These are phyloP conservation scores for Podospora australis DNA, from an alignment of 495 filamentous ascomycete species.

Conservation along the genomic window DNA sequence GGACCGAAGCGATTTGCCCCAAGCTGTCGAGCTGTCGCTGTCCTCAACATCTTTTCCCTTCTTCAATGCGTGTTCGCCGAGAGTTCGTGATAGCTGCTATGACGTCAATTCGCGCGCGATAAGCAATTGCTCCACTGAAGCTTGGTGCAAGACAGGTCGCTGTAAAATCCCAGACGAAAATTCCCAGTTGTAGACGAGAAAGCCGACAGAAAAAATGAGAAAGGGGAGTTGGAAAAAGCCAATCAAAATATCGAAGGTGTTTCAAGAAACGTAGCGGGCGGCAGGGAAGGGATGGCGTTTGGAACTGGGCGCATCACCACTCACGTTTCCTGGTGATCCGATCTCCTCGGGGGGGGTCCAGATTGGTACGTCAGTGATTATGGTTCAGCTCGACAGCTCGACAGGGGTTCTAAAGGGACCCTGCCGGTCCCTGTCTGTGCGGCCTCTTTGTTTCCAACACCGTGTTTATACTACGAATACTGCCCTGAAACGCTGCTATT, in stretches of 20 bases:
- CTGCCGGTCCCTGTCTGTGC: too few species aligned
- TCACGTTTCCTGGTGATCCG: not conserved
- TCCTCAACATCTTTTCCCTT: slow-evolving; percentile 5
- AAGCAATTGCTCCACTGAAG: not conserved
- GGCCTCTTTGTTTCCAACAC: too few species aligned
- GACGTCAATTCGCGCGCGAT: not conserved
- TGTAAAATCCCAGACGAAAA: not conserved
- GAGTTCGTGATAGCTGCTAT: not conserved
- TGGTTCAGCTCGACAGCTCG: too few species aligned
- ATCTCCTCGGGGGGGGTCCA: too few species aligned
- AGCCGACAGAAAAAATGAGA: not conserved
- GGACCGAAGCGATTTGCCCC: not conserved
- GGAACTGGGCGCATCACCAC: not conserved
- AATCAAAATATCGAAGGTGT: too few species aligned
- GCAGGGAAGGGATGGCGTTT: too few species aligned
- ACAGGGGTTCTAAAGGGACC: too few species aligned
- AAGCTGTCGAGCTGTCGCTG: slow-evolving; percentile 8
- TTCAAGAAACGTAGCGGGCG: too few species aligned
- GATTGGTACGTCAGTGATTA: too few species aligned
- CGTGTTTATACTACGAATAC: too few species aligned
- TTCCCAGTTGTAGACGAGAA: not conserved
- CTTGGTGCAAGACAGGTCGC: not conserved
- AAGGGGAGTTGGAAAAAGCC: not conserved
- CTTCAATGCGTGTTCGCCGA: not conserved
- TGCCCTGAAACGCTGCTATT: too few species aligned